phyloP scores from a whole-genome alignment of 345 rosid species.

The Clarkia xantiana region DNA sequence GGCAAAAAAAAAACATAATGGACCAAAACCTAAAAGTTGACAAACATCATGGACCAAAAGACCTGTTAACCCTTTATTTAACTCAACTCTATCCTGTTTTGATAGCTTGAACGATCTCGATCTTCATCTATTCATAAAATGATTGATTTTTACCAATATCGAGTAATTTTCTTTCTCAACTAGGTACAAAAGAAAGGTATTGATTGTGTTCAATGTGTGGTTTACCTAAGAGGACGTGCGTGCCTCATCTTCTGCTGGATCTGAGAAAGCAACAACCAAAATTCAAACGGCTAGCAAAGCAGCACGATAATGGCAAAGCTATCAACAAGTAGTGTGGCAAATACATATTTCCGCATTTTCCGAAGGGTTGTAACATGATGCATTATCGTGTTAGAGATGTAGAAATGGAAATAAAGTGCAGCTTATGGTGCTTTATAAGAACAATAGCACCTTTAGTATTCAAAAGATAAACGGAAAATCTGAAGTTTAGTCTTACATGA shows the following conservation, averaged over 20 bases:
- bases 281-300: background rate
- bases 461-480: background rate
- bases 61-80: no score
- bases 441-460: no score
- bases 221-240: constrained; percentile 55
- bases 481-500: constrained; percentile 44
- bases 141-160: background rate
- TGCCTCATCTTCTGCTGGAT: constrained; percentile 62
- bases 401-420: no score
- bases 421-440: no score
- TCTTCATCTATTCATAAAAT: no score
- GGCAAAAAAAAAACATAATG: no score
- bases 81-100: no score
- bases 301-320: background rate
- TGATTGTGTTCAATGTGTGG: background rate
- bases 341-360: no score
- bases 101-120: no score
- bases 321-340: constrained; percentile 1
- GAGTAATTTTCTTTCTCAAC: background rate
- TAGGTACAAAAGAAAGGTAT: background rate
- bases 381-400: background rate
- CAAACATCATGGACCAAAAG: no score
- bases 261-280: constrained; percentile 19
- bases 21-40: no score
- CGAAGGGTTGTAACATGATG: no score